Evolutionary conservation across 2,329 filamentous ascomycete species (phyloP), one percentile per base, ranked within the genome.

Genomic region (Verticillium nubilum): DNA sequence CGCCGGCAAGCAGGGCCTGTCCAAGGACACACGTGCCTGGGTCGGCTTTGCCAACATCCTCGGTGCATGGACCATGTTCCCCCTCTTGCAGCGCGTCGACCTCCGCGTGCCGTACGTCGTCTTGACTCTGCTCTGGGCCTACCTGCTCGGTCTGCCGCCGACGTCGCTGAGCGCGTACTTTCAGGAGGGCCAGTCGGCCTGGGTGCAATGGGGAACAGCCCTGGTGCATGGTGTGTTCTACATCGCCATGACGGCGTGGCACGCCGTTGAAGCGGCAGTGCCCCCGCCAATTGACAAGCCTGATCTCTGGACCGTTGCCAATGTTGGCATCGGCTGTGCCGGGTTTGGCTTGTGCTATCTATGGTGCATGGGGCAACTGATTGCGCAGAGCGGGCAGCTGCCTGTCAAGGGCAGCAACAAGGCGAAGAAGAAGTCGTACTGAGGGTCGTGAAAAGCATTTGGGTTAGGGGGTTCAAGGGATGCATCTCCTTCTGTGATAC

Each of bases 1-100:
- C 42, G 90, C 90, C 17, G 87, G 90, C 17, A 85, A 88, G 63
- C 85, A 90, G 55, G 94, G 94, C 0, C 76, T 99, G 56, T 86
- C 86, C 61, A 89, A 90, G 61, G 86, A 88, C 58, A 86, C 85
- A 19, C 85, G 95, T 55, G 87, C 91, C 2, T 99, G 95, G 95
- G 88, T 98, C 4, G 93, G 93, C n/a, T 96, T 96, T 70, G 93
- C 92, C 58, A 99, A 99, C 70, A 81, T 95, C 15, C 82, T 97
- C 12, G 94, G 90, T 9, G 85, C 85, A 31, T 97, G 92, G 92
- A 98, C 95, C 5, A 89, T 98, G 84, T 99, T 92, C 69, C 95
- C 95, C 0, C 80, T 99, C 6, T 83, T 99, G 35, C 86, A 89
- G 67, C 86, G 94, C 54, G 95, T 98, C 60, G 90, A 93, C 52